Conservation (phyloP, 495 filamentous ascomycete species). For the Cladorrhinum samala region DNA sequence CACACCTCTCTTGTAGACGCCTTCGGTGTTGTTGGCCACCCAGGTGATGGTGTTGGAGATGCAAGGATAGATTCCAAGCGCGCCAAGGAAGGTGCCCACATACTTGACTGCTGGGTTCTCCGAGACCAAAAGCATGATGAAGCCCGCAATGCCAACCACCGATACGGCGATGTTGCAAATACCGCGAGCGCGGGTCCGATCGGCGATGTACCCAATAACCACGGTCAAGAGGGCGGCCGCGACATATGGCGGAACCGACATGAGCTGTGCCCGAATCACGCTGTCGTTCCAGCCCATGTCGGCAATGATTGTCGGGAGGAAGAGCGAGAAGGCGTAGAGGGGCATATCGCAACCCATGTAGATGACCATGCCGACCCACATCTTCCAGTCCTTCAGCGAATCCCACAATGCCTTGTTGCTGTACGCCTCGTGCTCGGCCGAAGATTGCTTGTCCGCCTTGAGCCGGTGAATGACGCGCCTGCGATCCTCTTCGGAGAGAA, state of each 20-base stretch:
- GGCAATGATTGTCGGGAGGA: constrained; percentile 78
- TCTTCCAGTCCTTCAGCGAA: constrained; percentile 82
- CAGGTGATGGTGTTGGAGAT: constrained; percentile 91
- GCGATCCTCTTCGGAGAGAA: constrained; percentile 67
- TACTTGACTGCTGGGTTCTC: constrained; percentile 62
- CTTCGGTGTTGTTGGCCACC: constrained; percentile 85
- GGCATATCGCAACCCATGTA: constrained; percentile 73
- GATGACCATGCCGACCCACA: constrained; percentile 66
- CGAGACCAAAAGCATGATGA: constrained; percentile 66
- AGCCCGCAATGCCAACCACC: constrained; percentile 68
- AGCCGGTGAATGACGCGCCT: constrained; percentile 68
- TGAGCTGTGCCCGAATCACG: constrained; percentile 65
- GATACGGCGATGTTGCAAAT: constrained; percentile 73
- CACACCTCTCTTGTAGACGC: constrained; percentile 86
- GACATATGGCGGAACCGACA: constrained; percentile 87
- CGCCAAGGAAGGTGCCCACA: constrained; percentile 77
- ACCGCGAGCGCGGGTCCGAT: constrained; percentile 70
- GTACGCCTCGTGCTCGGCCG: constrained; percentile 74
- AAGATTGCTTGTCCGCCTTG: constrained; percentile 67
- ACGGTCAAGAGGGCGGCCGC: constrained; percentile 73
- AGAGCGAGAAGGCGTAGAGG: constrained; percentile 86
- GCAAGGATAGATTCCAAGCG: constrained; percentile 85
- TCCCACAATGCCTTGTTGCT: constrained; percentile 69
- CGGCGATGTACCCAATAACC: constrained; percentile 67
- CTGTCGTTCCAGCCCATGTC: constrained; percentile 60